phyloP scores from a whole-genome alignment of 345 rosid genomes.

The Psidium guajava region DNA sequence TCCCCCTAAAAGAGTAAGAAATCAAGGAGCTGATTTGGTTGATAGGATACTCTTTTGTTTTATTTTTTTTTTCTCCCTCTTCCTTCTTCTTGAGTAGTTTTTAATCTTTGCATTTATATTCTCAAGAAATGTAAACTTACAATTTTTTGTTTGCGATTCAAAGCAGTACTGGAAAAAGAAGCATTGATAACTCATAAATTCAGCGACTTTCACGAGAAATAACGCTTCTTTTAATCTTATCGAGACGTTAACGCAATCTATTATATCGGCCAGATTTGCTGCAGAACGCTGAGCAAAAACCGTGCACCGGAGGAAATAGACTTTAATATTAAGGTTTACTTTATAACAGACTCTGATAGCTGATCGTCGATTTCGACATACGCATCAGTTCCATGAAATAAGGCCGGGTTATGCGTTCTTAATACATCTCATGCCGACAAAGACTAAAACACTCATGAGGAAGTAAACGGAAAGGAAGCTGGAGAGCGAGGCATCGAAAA shows the following conservation, averaged over 20 bases:
- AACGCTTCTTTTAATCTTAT: too few relatives aligned
- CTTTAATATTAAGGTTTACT: not conserved
- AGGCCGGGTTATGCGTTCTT: not conserved
- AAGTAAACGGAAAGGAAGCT: not conserved
- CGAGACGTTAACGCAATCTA: too few relatives aligned
- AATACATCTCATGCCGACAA: not conserved
- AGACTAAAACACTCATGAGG: rapidly evolving
- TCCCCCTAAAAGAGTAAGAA: not conserved
- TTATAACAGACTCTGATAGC: not conserved
- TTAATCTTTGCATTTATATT: not conserved
- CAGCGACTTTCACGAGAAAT: too few relatives aligned
- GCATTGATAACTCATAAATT: too few relatives aligned
- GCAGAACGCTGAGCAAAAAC: too few relatives aligned
- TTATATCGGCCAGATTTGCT: too few relatives aligned
- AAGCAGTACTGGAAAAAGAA: too few relatives aligned
- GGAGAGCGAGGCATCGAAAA: not conserved
- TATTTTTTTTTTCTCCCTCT: not conserved
- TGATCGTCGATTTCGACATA: not conserved
- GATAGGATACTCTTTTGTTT: not conserved
- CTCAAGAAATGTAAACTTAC: not conserved
- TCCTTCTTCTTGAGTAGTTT: not conserved
- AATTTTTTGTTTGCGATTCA: too few relatives aligned
- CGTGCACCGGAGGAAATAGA: too few relatives aligned
- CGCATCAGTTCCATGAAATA: not conserved
- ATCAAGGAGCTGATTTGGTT: not conserved